Percentiles rank a stretch among this genome's conserved stretches.
Conservation (phyloP, 2,329 filamentous ascomycete genomes). For the Massarina eburnea region DNA sequence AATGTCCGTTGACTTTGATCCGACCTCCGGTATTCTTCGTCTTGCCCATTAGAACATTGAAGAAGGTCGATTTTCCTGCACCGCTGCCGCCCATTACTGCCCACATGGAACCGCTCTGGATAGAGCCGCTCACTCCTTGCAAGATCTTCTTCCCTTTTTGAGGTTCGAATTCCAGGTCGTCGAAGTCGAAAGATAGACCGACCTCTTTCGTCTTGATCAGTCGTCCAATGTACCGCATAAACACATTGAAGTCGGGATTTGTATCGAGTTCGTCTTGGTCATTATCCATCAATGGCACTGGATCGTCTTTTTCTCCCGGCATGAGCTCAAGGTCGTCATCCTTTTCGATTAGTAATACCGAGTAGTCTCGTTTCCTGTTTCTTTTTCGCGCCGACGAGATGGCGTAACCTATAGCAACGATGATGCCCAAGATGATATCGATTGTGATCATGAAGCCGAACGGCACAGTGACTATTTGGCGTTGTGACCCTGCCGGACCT, state of each 20-base stretch:
- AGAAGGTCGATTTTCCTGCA: slow-evolving; percentile 62
- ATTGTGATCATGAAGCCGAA: slow-evolving; percentile 11
- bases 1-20: slow-evolving; percentile 53
- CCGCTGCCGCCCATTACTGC: slow-evolving; percentile 61
- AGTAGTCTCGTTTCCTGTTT: slow-evolving; percentile 5
- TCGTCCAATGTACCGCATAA: slow-evolving; percentile 8
- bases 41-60: slow-evolving; percentile 61
- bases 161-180: slow-evolving; percentile 45
- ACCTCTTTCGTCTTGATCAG: slow-evolving; percentile 13
- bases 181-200: slow-evolving; percentile 13
- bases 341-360: slow-evolving; percentile 2
- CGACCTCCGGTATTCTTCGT: slow-evolving; percentile 53
- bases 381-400: slow-evolving; percentile 8
- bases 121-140: slow-evolving; percentile 57
- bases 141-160: slow-evolving; percentile 51
- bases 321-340: slow-evolving; percentile 8
- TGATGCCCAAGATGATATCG: slow-evolving; percentile 8
- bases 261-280: slow-evolving; percentile 11
- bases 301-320: slow-evolving; percentile 2
- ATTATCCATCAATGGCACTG: background rate
- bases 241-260: slow-evolving; percentile 13
- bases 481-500: slow-evolving; percentile 5
- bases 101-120: slow-evolving; percentile 57
- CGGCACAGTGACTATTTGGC: slow-evolving; percentile 11
- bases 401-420: slow-evolving; percentile 8